phyloP scores from a whole-genome alignment of 257 asterid genomes.

The Fraxinus excelsior region DNA sequence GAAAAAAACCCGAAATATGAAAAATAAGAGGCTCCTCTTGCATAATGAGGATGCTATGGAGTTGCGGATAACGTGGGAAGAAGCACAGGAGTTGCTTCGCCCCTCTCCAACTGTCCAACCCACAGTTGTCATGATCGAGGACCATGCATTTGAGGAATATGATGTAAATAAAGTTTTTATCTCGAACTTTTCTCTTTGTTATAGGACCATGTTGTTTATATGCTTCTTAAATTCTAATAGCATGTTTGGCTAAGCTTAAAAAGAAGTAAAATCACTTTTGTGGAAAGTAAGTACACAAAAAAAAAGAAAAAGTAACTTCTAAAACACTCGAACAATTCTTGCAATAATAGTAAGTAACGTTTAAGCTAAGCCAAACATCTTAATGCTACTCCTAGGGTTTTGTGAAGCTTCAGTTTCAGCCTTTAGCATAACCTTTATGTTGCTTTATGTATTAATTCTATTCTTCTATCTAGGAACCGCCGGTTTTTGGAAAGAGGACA shows the following conservation, averaged over 20 bases:
- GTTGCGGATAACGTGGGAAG: constrained; percentile 85
- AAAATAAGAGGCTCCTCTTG: constrained; percentile 83
- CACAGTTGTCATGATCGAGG: constrained; percentile 65
- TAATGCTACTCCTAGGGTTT: constrained; percentile 1
- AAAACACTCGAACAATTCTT: neutral
- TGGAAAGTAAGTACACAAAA: neutral
- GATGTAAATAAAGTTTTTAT: constrained; percentile 44
- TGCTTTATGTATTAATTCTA: neutral
- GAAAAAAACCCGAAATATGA: constrained; percentile 78
- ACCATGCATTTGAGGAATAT: constrained; percentile 79
- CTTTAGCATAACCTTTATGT: neutral
- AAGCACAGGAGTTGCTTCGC: constrained; percentile 87
- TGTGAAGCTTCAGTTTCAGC: neutral
- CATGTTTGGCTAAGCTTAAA: neutral
- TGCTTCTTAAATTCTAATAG: neutral
- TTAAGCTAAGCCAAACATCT: neutral
- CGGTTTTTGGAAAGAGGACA: constrained; percentile 87
- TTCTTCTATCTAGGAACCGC: constrained; percentile 73
- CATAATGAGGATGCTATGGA: constrained; percentile 74
- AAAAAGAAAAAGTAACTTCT: too few relatives aligned
- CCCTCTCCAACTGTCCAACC: constrained; percentile 71
- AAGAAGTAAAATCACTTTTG: neutral
- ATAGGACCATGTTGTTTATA: neutral
- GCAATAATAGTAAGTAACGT: neutral
- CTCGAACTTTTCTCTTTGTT: neutral